Conservation (phyloP, 768 basidiomycete genomes). For the Mycena epipterygia region DNA sequence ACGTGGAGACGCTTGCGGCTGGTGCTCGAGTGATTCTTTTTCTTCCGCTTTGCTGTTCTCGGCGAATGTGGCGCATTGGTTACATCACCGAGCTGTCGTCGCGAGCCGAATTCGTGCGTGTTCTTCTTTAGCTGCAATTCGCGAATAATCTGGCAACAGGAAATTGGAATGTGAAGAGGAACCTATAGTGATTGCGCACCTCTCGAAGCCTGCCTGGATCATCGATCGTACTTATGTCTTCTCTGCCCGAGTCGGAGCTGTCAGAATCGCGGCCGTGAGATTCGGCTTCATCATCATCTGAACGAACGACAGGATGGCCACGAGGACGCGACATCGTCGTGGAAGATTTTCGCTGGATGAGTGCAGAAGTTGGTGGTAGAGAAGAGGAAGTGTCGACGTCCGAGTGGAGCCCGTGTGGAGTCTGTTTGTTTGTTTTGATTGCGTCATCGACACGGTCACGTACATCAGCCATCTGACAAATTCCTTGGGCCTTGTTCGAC, state of each 20-base stretch:
- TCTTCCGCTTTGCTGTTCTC: neutral
- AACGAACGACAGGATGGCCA: neutral
- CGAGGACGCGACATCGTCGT: neutral
- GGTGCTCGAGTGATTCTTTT: neutral
- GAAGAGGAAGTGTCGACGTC: neutral
- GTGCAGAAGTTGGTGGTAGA: too few species aligned
- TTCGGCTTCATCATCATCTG: neutral
- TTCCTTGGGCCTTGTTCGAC: too few species aligned
- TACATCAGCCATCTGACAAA: too few species aligned
- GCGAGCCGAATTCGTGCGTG: neutral
- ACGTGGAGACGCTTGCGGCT: too few species aligned
- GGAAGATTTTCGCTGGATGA: neutral
- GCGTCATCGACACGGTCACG: too few species aligned
- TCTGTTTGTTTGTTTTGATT: too few species aligned
- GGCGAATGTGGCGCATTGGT: slow-evolving; percentile 2
- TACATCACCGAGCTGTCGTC: neutral
- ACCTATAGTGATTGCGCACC: neutral
- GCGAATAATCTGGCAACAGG: neutral
- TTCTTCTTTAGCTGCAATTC: neutral
- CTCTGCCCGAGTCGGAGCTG: neutral
- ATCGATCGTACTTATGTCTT: neutral
- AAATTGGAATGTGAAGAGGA: too few species aligned
- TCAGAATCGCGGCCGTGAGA: neutral
- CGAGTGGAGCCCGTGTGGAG: neutral
- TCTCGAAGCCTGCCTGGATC: neutral